Percentiles rank a stretch among this genome's conserved stretches.
These are phyloP conservation scores for Aechmea fasciata DNA, from an alignment of 176 grass and related monocot genomes.

Conservation along the genomic window DNA sequence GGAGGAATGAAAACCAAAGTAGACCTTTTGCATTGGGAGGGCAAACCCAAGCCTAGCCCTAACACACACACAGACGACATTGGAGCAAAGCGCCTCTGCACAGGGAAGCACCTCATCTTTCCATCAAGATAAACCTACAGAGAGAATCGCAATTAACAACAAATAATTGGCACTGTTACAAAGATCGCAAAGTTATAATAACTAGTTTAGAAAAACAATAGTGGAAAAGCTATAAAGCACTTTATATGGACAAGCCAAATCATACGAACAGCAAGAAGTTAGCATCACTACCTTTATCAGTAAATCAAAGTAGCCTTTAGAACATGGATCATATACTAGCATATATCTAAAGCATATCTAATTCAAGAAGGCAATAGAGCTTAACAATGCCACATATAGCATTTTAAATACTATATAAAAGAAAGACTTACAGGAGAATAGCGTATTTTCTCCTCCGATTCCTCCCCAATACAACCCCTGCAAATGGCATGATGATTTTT, in stretches of 20 bases:
- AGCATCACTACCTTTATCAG: slow-evolving; percentile 68
- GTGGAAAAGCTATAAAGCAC: not conserved
- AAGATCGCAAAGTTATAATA: too few relatives aligned
- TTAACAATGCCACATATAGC: not conserved
- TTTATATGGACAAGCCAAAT: not conserved
- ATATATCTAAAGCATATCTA: slow-evolving; percentile 50
- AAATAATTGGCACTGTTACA: not conserved
- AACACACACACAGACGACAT: too few relatives aligned
- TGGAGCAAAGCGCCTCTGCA: too few relatives aligned
- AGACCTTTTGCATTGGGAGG: too few relatives aligned
- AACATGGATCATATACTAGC: slow-evolving; percentile 72
- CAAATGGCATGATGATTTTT: slow-evolving; percentile 19
- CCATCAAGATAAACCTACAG: slow-evolving; percentile 85
- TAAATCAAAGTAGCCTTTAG: slow-evolving; percentile 84
- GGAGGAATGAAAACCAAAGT: too few relatives aligned
- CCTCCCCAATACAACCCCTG: slow-evolving; percentile 81
- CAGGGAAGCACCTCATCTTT: slow-evolving; percentile 47
- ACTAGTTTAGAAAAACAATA: too few relatives aligned
- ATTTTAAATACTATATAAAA: not conserved
- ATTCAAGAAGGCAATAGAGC: not conserved
- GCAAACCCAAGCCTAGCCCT: too few relatives aligned
- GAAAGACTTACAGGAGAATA: slow-evolving; percentile 73
- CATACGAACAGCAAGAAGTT: not conserved
- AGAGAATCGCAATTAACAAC: slow-evolving; percentile 14
- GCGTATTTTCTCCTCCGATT: slow-evolving; percentile 78